A percentile compares a stretch with the other conserved stretches of the same genome.
Conservation (phyloP, 805 yeast genomes). For the Candida alai region DNA sequence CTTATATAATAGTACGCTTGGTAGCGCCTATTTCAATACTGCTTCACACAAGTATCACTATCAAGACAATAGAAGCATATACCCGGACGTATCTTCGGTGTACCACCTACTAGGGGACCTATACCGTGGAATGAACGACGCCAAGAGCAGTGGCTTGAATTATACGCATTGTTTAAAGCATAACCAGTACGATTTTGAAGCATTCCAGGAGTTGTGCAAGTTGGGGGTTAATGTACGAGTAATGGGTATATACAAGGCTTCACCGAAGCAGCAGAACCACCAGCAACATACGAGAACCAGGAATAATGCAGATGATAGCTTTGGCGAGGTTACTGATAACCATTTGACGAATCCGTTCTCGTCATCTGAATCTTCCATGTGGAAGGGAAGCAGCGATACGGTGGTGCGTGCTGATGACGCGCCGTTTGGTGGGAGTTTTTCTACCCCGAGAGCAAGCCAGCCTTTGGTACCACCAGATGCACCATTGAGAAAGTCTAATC, state of each 20-base stretch:
- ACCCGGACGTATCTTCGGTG: slow-evolving; percentile 70
- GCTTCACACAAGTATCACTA: slow-evolving; percentile 27
- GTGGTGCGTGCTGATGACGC: slow-evolving; percentile 24
- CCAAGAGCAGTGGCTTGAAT: slow-evolving; percentile 59
- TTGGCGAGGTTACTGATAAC: background rate
- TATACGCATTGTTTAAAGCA: slow-evolving; percentile 65
- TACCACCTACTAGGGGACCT: slow-evolving; percentile 69
- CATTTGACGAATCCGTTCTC: slow-evolving; percentile 23
- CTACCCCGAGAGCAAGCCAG: slow-evolving; percentile 27
- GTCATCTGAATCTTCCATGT: too few relatives aligned
- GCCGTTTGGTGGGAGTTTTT: slow-evolving; percentile 18
- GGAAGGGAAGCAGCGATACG: slow-evolving; percentile 10
- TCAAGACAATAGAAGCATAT: slow-evolving; percentile 33
- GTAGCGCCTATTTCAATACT: slow-evolving; percentile 13
- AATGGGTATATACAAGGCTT: slow-evolving; percentile 49
- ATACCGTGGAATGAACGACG: slow-evolving; percentile 54
- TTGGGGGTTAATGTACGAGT: slow-evolving; percentile 70
- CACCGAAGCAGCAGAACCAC: slow-evolving; percentile 8
- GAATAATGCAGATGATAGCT: slow-evolving; percentile 2
- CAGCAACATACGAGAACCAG: slow-evolving; percentile 1
- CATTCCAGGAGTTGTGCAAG: slow-evolving; percentile 69
- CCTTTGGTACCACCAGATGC: slow-evolving; percentile 30
- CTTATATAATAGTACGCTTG: slow-evolving; percentile 23
- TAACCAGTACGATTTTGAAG: slow-evolving; percentile 85
- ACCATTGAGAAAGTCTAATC: slow-evolving; percentile 30